Base-by-base conservation (phyloP, 163 green algal genomes). In the Scenedesmus sp. region DNA sequence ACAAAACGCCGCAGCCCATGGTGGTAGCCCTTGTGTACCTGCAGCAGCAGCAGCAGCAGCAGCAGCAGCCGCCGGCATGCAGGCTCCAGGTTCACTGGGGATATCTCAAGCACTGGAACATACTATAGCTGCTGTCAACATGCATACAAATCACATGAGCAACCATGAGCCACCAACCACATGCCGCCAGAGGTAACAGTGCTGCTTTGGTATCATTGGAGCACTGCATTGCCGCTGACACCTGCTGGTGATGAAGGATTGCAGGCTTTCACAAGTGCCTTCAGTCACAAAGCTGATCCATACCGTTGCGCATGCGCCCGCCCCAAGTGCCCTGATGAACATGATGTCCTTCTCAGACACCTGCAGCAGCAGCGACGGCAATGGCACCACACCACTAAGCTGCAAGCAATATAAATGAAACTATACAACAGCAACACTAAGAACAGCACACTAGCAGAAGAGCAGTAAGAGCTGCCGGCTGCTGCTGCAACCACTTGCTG, bases 11-110 rank as follows among this genome's bases (percentile, higher is more conserved):
- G 95, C 56, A 94, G 94, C 0, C 86, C 86, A 18, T 94, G 94
- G 79, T 97, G 93, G 61, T 98, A 98, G 1, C 95, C 97, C 87
- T 98, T 98, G 83, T 97, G 94, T 40, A 99, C 97, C 91, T 96
- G 91, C 76, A 87, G 26, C 65, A 76, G 65, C 65, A 76, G 65
- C 65, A 76, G 65, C 65, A 76, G 65, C n/a, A n/a, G 91, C 76
- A 87, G 26, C 65, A 76, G 65, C 65, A 76, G 65, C 65, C 37
- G 65, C 65, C 37, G 65, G 53, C 59, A 72, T 13, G 15, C 49
- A 73, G 0, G 70, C 35, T 81, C 1, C 42, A 91, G 22, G 2
- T 12, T 33, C 20, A 70, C 7, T 33, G 22, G 10, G 22, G 22
- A 9, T 3, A 89, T 33, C 56, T 70, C 22, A 3, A 7, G 56